Percentiles rank a stretch among this genome's conserved stretches.
These are phyloP conservation scores for Ustanciosporium gigantosporum DNA, from an alignment of 1,284 basidiomycete genomes.

Conservation along the genomic window DNA sequence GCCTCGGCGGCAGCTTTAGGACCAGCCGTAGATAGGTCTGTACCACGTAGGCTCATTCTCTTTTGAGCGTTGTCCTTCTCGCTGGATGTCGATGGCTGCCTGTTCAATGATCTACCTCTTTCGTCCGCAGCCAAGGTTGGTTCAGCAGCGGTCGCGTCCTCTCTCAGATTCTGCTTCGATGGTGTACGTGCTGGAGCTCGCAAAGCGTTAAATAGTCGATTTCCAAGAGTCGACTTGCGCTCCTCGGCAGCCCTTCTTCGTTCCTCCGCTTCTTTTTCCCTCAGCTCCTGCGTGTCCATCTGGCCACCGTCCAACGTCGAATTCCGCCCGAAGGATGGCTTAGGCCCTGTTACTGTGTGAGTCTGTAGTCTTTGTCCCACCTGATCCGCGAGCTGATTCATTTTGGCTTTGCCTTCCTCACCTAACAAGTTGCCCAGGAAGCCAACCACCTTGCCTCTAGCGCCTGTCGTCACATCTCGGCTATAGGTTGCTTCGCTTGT, in stretches of 20 bases:
- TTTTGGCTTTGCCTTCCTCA: constrained; percentile 57
- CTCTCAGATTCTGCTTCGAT: constrained; percentile 19
- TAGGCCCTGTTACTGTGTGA: constrained; percentile 57
- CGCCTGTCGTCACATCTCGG: constrained; percentile 53
- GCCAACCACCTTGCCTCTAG: constrained; percentile 54
- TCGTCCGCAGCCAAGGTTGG: constrained; percentile 1
- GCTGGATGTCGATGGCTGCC: constrained; percentile 4
- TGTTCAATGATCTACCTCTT: constrained; percentile 19
- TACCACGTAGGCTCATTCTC: constrained; percentile 34
- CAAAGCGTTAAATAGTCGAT: constrained; percentile 41
- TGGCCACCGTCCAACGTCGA: constrained; percentile 36
- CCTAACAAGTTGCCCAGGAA: constrained; percentile 57
- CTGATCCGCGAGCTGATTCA: constrained; percentile 56
- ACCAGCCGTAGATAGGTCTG: constrained; percentile 39
- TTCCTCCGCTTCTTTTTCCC: constrained; percentile 41
- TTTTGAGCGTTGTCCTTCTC: constrained; percentile 14
- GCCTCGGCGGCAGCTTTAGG: constrained; percentile 47
- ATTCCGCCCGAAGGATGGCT: constrained; percentile 50
- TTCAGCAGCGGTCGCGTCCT: constrained; percentile 1
- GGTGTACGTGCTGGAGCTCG: constrained; percentile 14
- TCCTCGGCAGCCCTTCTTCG: constrained; percentile 19
- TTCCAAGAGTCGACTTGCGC: constrained; percentile 30
- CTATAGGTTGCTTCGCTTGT: constrained; percentile 53
- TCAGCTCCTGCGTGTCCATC: constrained; percentile 41
- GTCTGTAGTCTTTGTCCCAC: constrained; percentile 54